A percentile compares a stretch with the other conserved stretches of the same genome.
phyloP scores from a whole-genome alignment of 2,329 filamentous ascomycete species.

The Aspergillus novofumigatus region DNA sequence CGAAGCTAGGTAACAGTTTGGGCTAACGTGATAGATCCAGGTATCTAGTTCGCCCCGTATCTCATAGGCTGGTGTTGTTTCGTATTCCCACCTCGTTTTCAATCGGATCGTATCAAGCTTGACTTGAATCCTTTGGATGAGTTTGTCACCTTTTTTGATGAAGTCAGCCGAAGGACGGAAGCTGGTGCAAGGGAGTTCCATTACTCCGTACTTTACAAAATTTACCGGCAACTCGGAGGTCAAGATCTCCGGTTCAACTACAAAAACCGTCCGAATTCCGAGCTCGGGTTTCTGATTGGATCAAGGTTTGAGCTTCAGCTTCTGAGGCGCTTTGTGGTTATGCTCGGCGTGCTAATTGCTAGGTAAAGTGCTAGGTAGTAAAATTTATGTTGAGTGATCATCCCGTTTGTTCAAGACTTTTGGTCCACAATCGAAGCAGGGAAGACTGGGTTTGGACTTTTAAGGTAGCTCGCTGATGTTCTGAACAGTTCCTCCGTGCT shows the following conservation, averaged over 20 bases:
- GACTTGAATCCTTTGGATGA: not conserved
- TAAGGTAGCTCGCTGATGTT: too few species aligned
- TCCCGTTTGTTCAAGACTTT: too few species aligned
- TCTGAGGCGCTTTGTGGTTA: too few species aligned
- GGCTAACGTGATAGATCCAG: not conserved
- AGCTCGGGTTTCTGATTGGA: slow-evolving; percentile 4
- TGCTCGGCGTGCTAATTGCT: too few species aligned
- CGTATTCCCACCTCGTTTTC: not conserved
- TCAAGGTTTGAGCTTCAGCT: not conserved
- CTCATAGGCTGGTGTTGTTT: not conserved
- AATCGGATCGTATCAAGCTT: not conserved
- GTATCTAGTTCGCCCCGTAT: not conserved
- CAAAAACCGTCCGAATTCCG: not conserved
- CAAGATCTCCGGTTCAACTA: slow-evolving; percentile 3
- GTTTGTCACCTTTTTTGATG: not conserved
- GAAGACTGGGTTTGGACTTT: too few species aligned
- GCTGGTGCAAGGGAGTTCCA: not conserved
- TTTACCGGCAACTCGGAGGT: slow-evolving; percentile 9
- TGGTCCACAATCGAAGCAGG: too few species aligned
- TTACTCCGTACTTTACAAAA: slow-evolving; percentile 1
- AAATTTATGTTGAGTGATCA: not conserved
- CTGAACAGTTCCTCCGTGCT: not conserved
- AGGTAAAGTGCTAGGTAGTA: too few species aligned
- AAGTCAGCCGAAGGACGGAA: too few species aligned
- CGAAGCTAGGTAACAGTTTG: not conserved